Percentiles rank a stretch among this genome's conserved stretches.
Conservation (phyloP, 2,329 filamentous ascomycete species). For the Penicillium concentricum region DNA sequence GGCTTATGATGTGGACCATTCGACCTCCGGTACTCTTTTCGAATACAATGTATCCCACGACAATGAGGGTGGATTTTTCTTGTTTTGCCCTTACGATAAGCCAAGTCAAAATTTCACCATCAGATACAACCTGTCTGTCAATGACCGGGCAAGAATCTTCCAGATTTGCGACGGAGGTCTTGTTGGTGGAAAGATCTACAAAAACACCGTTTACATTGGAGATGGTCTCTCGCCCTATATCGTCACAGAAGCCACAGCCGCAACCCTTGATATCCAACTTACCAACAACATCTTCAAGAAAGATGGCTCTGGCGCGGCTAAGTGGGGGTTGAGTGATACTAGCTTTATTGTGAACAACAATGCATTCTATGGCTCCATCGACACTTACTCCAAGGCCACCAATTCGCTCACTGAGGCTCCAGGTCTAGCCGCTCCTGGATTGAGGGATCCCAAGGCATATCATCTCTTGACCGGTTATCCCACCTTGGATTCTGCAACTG, state of each 20-base stretch:
- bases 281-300: not conserved
- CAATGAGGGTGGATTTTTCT: constrained; percentile 4
- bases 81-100: constrained; percentile 2
- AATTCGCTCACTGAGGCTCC: not conserved
- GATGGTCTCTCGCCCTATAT: not conserved
- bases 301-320: not conserved
- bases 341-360: not conserved
- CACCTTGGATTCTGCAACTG: not conserved
- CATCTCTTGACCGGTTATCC: not conserved
- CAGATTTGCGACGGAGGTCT: constrained; percentile 1
- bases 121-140: constrained; percentile 2
- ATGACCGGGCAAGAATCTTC: not conserved
- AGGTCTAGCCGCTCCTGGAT: not conserved
- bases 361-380: not conserved
- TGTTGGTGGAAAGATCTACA: constrained; percentile 1
- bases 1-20: constrained; percentile 4
- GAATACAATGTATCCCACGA: constrained; percentile 3
- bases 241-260: not conserved
- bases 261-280: not conserved
- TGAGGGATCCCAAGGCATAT: not conserved
- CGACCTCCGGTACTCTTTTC: constrained; percentile 1
- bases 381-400: not conserved
- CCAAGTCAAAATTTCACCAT: not conserved
- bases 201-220: constrained; percentile 3
- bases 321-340: not conserved